phyloP scores from a whole-genome alignment of 106 monocot species.

The Platanthera guangdongensis region DNA sequence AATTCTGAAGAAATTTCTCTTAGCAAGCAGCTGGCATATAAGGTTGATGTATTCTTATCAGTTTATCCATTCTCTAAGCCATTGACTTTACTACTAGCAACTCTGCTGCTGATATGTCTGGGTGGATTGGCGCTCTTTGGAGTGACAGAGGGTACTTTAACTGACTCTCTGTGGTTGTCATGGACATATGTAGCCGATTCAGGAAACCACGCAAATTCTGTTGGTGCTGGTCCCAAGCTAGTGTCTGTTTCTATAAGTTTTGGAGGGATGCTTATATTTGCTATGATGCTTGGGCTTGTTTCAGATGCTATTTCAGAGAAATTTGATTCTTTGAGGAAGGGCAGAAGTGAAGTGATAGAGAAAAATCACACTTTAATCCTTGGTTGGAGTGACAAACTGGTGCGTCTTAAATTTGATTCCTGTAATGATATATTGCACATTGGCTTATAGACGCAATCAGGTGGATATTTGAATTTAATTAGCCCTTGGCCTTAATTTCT shows the following conservation, averaged over 20 bases:
- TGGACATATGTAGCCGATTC: conserved; percentile 72
- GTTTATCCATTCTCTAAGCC: conserved; percentile 58
- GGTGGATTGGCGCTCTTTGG: conserved; percentile 71
- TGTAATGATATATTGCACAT: conserved; percentile 1
- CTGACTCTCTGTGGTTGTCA: conserved; percentile 58
- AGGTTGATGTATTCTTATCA: conserved; percentile 57
- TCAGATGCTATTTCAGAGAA: conserved; percentile 76
- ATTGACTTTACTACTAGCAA: conserved; percentile 51
- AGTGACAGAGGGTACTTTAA: conserved; percentile 53
- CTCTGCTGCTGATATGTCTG: conserved; percentile 54
- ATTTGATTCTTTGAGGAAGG: conserved; percentile 72
- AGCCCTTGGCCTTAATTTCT: neutral
- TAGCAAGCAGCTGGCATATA: conserved; percentile 60
- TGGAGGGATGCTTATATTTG: conserved; percentile 79
- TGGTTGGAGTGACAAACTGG: conserved; percentile 80
- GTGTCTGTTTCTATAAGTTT: conserved; percentile 62
- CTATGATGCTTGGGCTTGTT: conserved; percentile 77
- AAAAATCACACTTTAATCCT: conserved; percentile 59
- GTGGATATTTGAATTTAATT: neutral
- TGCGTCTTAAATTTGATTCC: conserved; percentile 5
- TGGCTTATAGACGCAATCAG: neutral
- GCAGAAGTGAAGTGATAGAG: conserved; percentile 73
- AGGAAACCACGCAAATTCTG: conserved; percentile 67
- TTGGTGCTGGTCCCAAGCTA: conserved; percentile 50
- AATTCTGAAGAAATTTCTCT: conserved; percentile 60